These are phyloP conservation scores for Kurtzmaniella quercitrusa DNA, from an alignment of 1,139 yeast species.

Conservation along the genomic window DNA sequence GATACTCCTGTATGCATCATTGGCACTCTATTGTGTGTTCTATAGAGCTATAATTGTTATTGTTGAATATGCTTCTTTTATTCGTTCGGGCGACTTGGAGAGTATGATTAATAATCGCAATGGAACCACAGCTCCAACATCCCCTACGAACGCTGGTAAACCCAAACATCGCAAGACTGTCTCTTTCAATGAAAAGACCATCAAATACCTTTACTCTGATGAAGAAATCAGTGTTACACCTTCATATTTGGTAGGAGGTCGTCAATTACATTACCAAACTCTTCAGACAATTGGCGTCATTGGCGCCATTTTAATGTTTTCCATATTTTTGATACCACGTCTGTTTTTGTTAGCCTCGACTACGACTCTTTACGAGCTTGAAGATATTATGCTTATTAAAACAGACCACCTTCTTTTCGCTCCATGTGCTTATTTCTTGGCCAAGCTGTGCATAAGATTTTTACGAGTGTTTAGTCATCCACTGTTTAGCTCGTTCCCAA, in stretches of 20 bases:
- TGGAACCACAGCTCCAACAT: background rate
- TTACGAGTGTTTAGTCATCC: conserved; percentile 14
- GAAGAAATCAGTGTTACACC: conserved; percentile 2
- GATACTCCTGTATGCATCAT: conserved; percentile 11
- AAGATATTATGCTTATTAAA: conserved; percentile 12
- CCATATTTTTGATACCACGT: conserved; percentile 14
- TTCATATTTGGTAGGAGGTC: background rate
- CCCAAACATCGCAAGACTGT: conserved; percentile 13
- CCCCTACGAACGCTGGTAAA: background rate
- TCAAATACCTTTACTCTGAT: conserved; percentile 14
- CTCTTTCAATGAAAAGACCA: conserved; percentile 15
- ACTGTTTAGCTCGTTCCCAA: conserved; percentile 12
- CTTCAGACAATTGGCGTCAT: background rate
- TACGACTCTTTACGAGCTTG: conserved; percentile 12
- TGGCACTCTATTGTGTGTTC: conserved; percentile 11
- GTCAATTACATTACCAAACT: background rate
- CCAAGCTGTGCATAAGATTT: conserved; percentile 12
- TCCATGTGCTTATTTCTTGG: conserved; percentile 14
- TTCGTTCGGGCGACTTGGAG: conserved; percentile 3
- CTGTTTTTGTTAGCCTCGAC: conserved; percentile 17
- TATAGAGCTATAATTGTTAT: conserved; percentile 13
- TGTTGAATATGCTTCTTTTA: conserved; percentile 15
- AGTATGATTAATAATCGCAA: background rate
- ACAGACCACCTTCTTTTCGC: conserved; percentile 23
- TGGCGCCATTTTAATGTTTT: conserved; percentile 4